These are phyloP conservation scores for Chaetomium olivaceum DNA, from an alignment of 2,329 filamentous ascomycete genomes.

Conservation along the genomic window DNA sequence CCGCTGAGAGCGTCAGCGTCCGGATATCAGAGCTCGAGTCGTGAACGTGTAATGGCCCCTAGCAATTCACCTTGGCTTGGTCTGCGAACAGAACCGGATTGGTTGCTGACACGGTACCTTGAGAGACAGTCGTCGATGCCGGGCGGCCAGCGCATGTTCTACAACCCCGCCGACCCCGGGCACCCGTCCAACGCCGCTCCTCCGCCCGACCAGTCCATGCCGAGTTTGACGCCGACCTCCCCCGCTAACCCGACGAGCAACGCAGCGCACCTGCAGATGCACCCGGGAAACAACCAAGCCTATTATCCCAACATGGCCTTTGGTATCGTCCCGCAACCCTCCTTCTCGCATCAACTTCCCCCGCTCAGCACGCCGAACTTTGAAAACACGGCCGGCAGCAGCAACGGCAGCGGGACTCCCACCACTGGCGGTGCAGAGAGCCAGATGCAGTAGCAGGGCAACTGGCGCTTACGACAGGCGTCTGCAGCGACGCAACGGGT, in stretches of 20 bases:
- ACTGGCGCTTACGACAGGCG: neutral
- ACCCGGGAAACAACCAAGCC: neutral
- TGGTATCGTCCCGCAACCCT: neutral
- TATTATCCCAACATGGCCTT: conserved; percentile 2
- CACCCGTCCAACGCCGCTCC: neutral
- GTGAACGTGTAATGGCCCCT: conserved; percentile 30
- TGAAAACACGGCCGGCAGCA: neutral
- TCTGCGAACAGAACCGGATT: conserved; percentile 8
- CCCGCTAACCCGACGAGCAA: neutral
- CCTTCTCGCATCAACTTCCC: conserved; percentile 24
- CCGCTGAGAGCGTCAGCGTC: conserved; percentile 4
- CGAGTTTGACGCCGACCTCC: conserved; percentile 4
- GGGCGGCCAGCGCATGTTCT: conserved; percentile 15
- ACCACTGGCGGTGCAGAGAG: neutral
- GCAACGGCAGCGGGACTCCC: neutral
- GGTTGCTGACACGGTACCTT: conserved; percentile 23
- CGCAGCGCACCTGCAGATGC: neutral
- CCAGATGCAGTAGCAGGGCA: conserved; percentile 21
- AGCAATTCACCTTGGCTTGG: conserved; percentile 17
- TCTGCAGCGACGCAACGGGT: neutral
- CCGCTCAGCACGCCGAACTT: conserved; percentile 10
- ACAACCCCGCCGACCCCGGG: conserved; percentile 1
- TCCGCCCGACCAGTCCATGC: conserved; percentile 9
- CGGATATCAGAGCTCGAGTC: conserved; percentile 26
- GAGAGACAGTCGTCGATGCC: conserved; percentile 25